Conservation (phyloP, 768 basidiomycete genomes). For the Asterophora parasitica region DNA sequence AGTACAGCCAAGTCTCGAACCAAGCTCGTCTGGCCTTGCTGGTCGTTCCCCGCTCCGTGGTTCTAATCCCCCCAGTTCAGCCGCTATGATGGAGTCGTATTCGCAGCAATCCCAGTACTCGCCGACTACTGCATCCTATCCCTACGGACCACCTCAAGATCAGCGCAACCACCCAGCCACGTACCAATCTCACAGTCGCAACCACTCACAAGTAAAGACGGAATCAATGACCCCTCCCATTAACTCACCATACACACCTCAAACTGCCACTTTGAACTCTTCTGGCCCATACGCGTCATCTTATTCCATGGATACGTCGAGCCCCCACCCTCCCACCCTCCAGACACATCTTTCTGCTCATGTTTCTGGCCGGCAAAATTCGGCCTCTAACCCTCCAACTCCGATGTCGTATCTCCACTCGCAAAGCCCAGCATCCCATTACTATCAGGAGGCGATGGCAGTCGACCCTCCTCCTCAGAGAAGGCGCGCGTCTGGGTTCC, state of each 20-base stretch:
- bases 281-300: slow-evolving; percentile 32
- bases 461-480: slow-evolving; percentile 62
- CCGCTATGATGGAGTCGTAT: slow-evolving; percentile 64
- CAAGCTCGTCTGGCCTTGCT: slow-evolving; percentile 42
- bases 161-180: slow-evolving; percentile 33
- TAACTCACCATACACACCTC: slow-evolving; percentile 54
- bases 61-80: slow-evolving; percentile 40
- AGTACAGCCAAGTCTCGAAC: slow-evolving; percentile 49
- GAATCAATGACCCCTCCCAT: slow-evolving; percentile 47
- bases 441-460: slow-evolving; percentile 65
- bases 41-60: slow-evolving; percentile 62
- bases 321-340: slow-evolving; percentile 50
- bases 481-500: slow-evolving; percentile 71
- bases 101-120: slow-evolving; percentile 66
- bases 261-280: slow-evolving; percentile 35
- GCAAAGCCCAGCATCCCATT: slow-evolving; percentile 46
- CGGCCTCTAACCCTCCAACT: slow-evolving; percentile 65
- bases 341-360: slow-evolving; percentile 50
- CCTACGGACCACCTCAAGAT: slow-evolving; percentile 42
- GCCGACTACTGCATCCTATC: slow-evolving; percentile 49
- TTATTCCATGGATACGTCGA: slow-evolving; percentile 63
- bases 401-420: slow-evolving; percentile 64
- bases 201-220: slow-evolving; percentile 51
- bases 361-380: slow-evolving; percentile 45
- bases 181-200: slow-evolving; percentile 55